A percentile compares a stretch with the other conserved stretches of the same genome.
Conservation (phyloP, 805 yeast genomes). For the Candida vartiovaarae region DNA sequence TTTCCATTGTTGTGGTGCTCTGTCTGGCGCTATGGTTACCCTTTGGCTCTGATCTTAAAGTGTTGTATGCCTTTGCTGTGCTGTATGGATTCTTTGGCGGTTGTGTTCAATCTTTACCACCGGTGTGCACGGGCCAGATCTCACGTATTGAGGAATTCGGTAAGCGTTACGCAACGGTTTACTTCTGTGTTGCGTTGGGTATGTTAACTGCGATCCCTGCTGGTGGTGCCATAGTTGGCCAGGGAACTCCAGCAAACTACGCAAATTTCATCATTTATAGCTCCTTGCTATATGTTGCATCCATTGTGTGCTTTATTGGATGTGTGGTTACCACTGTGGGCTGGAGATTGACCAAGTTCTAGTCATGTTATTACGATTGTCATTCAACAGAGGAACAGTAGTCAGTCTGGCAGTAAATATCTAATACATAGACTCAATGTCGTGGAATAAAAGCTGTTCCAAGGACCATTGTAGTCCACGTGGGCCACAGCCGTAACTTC, state of each 20-base stretch:
- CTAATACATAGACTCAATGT: no score
- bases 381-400: no score
- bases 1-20: conserved; percentile 21
- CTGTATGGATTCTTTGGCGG: conserved; percentile 52
- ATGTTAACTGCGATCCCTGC: conserved; percentile 42
- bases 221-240: conserved; percentile 40
- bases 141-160: conserved; percentile 50
- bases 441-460: no score
- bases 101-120: conserved; percentile 48
- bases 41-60: conserved; percentile 30
- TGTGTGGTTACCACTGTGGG: conserved; percentile 42
- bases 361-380: neutral
- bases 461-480: no score
- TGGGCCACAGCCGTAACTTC: no score
- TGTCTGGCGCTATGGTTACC: conserved; percentile 37
- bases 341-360: conserved; percentile 28
- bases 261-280: conserved; percentile 38
- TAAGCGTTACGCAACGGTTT: conserved; percentile 48
- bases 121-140: conserved; percentile 53
- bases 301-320: conserved; percentile 30
- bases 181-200: conserved; percentile 48
- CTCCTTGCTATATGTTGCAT: conserved; percentile 32
- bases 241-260: conserved; percentile 27
- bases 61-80: conserved; percentile 37
- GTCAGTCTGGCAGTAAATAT: no score